A percentile compares a stretch with the other conserved stretches of the same genome.
phyloP scores from a whole-genome alignment of 2,329 filamentous ascomycete species.

The Fusarium mangiferae region DNA sequence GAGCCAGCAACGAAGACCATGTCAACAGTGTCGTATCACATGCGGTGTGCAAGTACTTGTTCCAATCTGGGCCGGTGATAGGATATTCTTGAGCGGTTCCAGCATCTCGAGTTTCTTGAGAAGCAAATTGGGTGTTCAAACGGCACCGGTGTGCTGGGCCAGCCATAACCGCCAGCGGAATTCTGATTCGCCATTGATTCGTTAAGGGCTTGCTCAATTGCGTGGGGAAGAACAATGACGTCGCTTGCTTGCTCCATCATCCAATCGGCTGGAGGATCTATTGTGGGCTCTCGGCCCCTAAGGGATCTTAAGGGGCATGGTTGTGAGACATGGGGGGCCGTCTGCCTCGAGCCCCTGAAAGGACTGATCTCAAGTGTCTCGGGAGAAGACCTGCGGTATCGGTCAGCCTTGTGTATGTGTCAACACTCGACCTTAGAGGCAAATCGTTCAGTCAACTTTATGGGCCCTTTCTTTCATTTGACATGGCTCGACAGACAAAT shows the following conservation, averaged over 20 bases:
- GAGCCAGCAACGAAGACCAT: constrained; percentile 22
- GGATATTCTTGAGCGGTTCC: constrained; percentile 21
- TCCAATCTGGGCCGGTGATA: constrained; percentile 11
- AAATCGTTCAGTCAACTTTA: not conserved
- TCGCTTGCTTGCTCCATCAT: constrained; percentile 24
- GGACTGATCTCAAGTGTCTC: constrained; percentile 29
- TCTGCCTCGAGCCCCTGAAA: constrained; percentile 24
- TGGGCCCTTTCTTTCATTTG: not conserved
- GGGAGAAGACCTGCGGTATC: constrained; percentile 14
- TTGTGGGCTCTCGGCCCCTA: constrained; percentile 37
- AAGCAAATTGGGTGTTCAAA: constrained; percentile 32
- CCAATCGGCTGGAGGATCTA: constrained; percentile 42
- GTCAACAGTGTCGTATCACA: constrained; percentile 35
- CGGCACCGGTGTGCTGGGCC: constrained; percentile 43
- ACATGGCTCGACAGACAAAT: not conserved
- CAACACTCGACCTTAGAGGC: constrained; percentile 1
- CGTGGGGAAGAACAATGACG: constrained; percentile 44
- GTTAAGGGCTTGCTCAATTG: constrained; percentile 20
- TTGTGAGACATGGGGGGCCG: constrained; percentile 43
- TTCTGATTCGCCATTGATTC: constrained; percentile 38
- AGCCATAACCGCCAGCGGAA: constrained; percentile 35
- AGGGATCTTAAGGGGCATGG: constrained; percentile 40
- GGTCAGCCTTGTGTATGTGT: constrained; percentile 29
- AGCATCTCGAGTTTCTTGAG: constrained; percentile 14
- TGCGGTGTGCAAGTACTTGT: constrained; percentile 30